These are phyloP conservation scores for Aspergillus flavus DNA, from an alignment of 2,329 filamentous ascomycete species.

Conservation along the genomic window DNA sequence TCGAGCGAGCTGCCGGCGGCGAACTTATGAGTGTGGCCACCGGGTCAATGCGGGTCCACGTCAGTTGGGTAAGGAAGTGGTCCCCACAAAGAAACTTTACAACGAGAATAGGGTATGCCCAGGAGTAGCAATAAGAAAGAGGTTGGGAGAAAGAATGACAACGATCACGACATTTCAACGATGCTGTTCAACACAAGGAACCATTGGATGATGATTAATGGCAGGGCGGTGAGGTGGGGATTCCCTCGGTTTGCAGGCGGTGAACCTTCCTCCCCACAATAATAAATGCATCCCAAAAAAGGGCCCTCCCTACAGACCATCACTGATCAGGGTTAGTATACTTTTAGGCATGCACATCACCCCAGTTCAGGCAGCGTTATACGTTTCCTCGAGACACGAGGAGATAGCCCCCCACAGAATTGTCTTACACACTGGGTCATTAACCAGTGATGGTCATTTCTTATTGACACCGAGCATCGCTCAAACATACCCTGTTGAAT, in stretches of 20 bases:
- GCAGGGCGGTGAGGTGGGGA: not conserved
- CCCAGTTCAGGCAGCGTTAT: not conserved
- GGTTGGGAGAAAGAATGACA: not conserved
- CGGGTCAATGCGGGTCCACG: constrained; percentile 1
- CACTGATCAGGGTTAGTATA: not conserved
- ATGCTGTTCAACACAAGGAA: not conserved
- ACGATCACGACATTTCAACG: constrained; percentile 1
- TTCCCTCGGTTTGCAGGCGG: not conserved
- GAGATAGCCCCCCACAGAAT: not conserved
- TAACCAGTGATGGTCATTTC: not conserved
- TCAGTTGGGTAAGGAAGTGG: not conserved
- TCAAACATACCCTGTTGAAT: not conserved
- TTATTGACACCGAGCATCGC: too few species aligned
- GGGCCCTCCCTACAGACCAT: not conserved
- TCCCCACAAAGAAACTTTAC: not conserved
- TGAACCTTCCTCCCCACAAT: not conserved
- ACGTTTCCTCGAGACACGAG: not conserved
- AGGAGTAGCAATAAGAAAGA: not conserved
- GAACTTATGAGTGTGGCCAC: not conserved
- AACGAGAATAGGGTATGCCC: not conserved
- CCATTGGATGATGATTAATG: constrained; percentile 3
- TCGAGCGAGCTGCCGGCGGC: not conserved
- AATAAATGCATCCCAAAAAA: not conserved
- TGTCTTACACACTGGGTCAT: not conserved
- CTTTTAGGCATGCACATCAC: not conserved